A percentile compares a stretch with the other conserved stretches of the same genome.
Conservation (phyloP, 495 filamentous ascomycete species). For the Xylaria bambusicola region DNA sequence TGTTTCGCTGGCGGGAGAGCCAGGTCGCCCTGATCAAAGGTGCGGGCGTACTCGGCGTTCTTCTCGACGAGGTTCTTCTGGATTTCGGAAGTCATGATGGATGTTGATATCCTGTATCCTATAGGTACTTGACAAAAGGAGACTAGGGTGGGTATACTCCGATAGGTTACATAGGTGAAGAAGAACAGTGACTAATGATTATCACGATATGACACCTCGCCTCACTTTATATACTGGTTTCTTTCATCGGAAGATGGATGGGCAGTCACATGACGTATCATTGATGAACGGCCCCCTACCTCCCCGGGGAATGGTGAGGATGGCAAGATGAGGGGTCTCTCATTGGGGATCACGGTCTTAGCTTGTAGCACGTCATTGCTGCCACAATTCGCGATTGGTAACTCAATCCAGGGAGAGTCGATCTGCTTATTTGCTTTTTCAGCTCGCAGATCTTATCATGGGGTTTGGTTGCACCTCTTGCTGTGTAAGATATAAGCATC, state of each 20-base stretch:
- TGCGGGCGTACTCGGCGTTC: constrained; percentile 62
- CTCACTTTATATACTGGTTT: neutral
- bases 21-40: constrained; percentile 65
- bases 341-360: constrained; percentile 7
- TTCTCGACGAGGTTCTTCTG: constrained; percentile 57
- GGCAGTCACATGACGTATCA: neutral
- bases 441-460: neutral
- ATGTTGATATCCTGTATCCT: neutral
- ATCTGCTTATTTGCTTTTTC: constrained; percentile 6
- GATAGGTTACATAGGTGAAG: too few relatives aligned
- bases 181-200: too few relatives aligned
- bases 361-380: constrained; percentile 14
- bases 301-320: constrained; percentile 4
- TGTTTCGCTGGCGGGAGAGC: constrained; percentile 74
- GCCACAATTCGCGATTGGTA: constrained; percentile 2
- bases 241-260: neutral
- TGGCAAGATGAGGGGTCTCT: constrained; percentile 11
- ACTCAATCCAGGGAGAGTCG: neutral
- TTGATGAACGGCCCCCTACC: neutral
- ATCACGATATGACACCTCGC: too few relatives aligned
- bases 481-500: neutral
- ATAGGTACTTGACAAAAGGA: too few relatives aligned
- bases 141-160: neutral
- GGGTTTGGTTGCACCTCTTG: neutral
- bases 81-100: constrained; percentile 36